Conservation (phyloP, 257 asterid genomes). For the Rubia yunnanensis region DNA sequence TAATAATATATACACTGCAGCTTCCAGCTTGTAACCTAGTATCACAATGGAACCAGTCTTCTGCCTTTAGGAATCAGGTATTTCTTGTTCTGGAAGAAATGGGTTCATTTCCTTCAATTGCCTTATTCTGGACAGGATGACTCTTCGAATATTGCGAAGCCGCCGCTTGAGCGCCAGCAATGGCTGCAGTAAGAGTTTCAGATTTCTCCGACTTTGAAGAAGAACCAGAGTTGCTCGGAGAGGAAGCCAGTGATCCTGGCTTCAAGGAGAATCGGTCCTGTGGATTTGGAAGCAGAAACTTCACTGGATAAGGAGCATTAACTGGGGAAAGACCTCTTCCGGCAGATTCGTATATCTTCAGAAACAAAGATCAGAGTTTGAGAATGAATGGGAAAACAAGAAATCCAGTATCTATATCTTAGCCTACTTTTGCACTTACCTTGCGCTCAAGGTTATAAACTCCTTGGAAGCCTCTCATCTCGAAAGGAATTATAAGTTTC, state of each 20-base stretch:
- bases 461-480: slow-evolving; percentile 92
- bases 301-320: slow-evolving; percentile 42
- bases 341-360: slow-evolving; percentile 64
- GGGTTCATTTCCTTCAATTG: slow-evolving; percentile 8
- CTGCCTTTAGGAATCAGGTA: slow-evolving; percentile 1
- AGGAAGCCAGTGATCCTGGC: slow-evolving; percentile 52
- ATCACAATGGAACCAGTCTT: too few relatives aligned
- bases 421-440: slow-evolving; percentile 32
- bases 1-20: neutral
- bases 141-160: slow-evolving; percentile 65
- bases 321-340: slow-evolving; percentile 58
- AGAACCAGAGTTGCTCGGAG: slow-evolving; percentile 13
- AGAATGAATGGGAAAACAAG: neutral
- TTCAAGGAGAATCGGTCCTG: slow-evolving; percentile 46
- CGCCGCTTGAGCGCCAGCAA: slow-evolving; percentile 74
- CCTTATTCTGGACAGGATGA: slow-evolving; percentile 9
- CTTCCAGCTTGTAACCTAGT: slow-evolving; percentile 9
- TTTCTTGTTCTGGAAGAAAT: slow-evolving; percentile 29
- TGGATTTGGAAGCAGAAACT: slow-evolving; percentile 56
- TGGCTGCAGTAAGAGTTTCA: slow-evolving; percentile 52
- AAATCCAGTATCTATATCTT: neutral
- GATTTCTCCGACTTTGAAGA: slow-evolving; percentile 39
- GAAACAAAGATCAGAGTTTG: too few relatives aligned
- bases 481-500: slow-evolving; percentile 85
- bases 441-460: slow-evolving; percentile 80